Conservation (phyloP, 2,329 filamentous ascomycete species). For the Raffaelea arxii region DNA sequence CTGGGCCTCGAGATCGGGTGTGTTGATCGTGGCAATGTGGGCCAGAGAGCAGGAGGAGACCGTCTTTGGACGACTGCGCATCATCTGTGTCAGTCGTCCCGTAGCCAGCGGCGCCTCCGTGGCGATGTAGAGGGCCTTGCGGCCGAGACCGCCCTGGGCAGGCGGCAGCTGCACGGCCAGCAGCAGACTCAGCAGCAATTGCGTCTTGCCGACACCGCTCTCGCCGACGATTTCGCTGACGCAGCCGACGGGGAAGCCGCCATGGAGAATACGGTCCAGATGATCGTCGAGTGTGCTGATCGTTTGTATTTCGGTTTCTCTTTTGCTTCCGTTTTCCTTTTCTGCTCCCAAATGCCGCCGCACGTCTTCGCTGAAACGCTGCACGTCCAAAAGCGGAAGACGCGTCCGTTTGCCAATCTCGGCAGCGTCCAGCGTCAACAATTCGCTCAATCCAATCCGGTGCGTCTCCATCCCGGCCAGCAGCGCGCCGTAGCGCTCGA, state of each 20-base stretch:
- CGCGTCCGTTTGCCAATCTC: conserved; percentile 81
- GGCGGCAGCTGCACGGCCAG: conserved; percentile 76
- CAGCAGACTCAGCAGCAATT: conserved; percentile 77
- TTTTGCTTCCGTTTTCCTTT: neutral
- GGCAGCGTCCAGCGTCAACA: conserved; percentile 72
- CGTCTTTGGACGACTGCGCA: conserved; percentile 24
- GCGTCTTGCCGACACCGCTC: conserved; percentile 90
- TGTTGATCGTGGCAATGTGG: conserved; percentile 68
- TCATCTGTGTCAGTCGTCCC: conserved; percentile 68
- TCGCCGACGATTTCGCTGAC: conserved; percentile 88
- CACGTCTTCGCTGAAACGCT: conserved; percentile 45
- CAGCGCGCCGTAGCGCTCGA: conserved; percentile 58
- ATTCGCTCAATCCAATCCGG: conserved; percentile 67
- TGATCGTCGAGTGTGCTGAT: conserved; percentile 73
- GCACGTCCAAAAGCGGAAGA: conserved; percentile 71
- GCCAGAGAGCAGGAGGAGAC: conserved; percentile 50
- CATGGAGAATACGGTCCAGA: conserved; percentile 66
- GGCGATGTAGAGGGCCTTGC: conserved; percentile 82
- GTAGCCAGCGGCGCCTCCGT: conserved; percentile 85
- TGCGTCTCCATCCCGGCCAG: conserved; percentile 72
- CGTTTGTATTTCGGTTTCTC: neutral
- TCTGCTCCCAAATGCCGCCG: conserved; percentile 2
- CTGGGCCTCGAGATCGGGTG: conserved; percentile 85
- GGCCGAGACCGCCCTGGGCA: conserved; percentile 59
- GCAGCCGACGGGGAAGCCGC: conserved; percentile 71